These are phyloP conservation scores for Begonia fuchsioides DNA, from an alignment of 306 rosid species.

Conservation along the genomic window DNA sequence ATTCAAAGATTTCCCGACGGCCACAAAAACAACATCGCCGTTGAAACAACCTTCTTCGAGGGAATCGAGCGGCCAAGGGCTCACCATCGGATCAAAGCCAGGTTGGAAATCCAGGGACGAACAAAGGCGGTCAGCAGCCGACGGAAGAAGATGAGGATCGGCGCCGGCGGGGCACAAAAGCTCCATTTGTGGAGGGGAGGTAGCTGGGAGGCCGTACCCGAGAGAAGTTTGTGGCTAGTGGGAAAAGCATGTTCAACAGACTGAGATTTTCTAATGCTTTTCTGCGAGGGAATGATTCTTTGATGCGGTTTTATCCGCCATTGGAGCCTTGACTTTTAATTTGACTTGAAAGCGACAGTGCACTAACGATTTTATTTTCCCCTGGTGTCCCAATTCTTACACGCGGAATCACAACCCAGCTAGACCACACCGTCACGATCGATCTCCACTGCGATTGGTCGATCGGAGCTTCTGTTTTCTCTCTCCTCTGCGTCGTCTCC, in stretches of 20 bases:
- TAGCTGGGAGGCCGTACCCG: conserved; percentile 1
- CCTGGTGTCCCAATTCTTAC: neutral
- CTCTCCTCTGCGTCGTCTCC: neutral
- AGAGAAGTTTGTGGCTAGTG: neutral
- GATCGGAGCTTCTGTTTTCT: neutral
- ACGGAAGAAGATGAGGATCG: conserved; percentile 16
- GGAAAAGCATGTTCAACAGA: neutral
- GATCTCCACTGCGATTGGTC: neutral
- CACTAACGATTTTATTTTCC: neutral
- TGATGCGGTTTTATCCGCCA: conserved; percentile 6
- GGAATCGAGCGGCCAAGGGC: conserved; percentile 17
- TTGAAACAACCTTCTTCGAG: conserved; percentile 13
- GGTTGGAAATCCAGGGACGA: conserved; percentile 12
- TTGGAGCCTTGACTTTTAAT: conserved; percentile 17
- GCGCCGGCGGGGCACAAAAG: conserved; percentile 33
- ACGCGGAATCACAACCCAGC: neutral
- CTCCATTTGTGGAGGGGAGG: conserved; percentile 26
- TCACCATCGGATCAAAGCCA: conserved; percentile 11
- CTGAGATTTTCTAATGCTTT: conserved; percentile 1
- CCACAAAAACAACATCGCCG: conserved; percentile 32
- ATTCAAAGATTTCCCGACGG: conserved; percentile 49
- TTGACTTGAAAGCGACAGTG: conserved; percentile 16
- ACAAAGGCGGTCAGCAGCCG: conserved; percentile 11
- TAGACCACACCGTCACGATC: neutral
- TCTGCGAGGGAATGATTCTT: conserved; percentile 4